These are phyloP conservation scores for Trametes elegans DNA, from an alignment of 768 basidiomycete genomes.

Conservation along the genomic window DNA sequence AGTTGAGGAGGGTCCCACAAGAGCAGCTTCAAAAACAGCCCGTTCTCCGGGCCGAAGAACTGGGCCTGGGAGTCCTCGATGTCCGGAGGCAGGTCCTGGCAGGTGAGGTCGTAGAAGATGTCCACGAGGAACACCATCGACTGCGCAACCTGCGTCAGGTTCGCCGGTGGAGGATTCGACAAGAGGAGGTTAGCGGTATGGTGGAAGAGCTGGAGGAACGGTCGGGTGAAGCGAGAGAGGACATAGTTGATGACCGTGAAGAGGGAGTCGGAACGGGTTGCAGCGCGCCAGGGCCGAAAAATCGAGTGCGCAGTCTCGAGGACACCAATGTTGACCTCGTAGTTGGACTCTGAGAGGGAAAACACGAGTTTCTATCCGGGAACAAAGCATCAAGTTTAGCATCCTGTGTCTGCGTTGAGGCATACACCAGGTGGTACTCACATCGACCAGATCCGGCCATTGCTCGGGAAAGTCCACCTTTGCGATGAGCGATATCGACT, in stretches of 20 bases:
- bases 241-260: constrained; percentile 93
- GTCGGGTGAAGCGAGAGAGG: constrained; percentile 74
- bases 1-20: constrained; percentile 74
- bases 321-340: constrained; percentile 84
- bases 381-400: neutral
- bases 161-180: constrained; percentile 34
- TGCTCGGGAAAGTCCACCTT: constrained; percentile 85
- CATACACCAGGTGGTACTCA: constrained; percentile 44
- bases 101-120: constrained; percentile 91
- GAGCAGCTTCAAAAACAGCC: constrained; percentile 80
- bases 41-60: constrained; percentile 71
- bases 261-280: constrained; percentile 82
- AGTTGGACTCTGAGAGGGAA: constrained; percentile 78
- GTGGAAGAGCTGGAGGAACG: constrained; percentile 83
- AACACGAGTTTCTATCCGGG: constrained; percentile 75
- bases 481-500: constrained; percentile 90
- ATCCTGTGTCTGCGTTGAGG: neutral
- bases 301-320: constrained; percentile 96
- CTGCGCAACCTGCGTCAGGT: constrained; percentile 59
- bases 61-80: constrained; percentile 85
- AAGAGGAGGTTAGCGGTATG: constrained; percentile 57
- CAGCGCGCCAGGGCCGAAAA: constrained; percentile 90
- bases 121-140: constrained; percentile 77
- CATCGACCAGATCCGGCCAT: constrained; percentile 90
- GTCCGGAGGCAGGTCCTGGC: constrained; percentile 91